phyloP scores from a whole-genome alignment of 306 rosid species.

The Medicago arabica region DNA sequence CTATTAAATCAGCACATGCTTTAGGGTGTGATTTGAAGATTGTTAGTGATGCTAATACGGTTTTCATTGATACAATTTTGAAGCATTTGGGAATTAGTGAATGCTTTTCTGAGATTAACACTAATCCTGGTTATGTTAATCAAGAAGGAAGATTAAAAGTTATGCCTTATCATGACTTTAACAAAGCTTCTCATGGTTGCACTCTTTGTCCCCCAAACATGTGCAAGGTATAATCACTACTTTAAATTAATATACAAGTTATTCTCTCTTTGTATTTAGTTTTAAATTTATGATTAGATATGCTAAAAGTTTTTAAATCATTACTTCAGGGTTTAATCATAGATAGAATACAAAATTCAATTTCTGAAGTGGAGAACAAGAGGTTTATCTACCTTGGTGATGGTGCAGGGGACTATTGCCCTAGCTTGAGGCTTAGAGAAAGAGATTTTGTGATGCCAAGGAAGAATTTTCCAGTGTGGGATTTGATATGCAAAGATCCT shows the following conservation, averaged over 20 bases:
- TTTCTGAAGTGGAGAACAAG: slow-evolving; percentile 36
- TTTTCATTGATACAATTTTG: slow-evolving; percentile 74
- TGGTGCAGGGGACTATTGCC: slow-evolving; percentile 70
- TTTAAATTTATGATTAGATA: background rate
- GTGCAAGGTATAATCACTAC: slow-evolving; percentile 69
- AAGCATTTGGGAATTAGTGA: slow-evolving; percentile 66
- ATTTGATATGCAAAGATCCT: slow-evolving; percentile 57
- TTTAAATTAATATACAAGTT: no score
- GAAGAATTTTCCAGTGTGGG: slow-evolving; percentile 66
- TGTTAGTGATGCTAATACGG: slow-evolving; percentile 76
- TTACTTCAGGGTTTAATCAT: slow-evolving; percentile 52
- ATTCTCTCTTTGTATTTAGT: no score
- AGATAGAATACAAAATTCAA: slow-evolving; percentile 51
- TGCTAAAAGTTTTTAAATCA: background rate
- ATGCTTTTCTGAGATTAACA: slow-evolving; percentile 72
- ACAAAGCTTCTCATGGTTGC: slow-evolving; percentile 64
- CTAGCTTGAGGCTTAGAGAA: slow-evolving; percentile 58
- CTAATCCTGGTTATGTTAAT: slow-evolving; percentile 69
- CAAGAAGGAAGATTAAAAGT: slow-evolving; percentile 67
- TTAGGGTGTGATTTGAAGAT: slow-evolving; percentile 72
- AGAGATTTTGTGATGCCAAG: slow-evolving; percentile 71
- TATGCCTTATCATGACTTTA: slow-evolving; percentile 62
- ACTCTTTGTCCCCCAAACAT: slow-evolving; percentile 74
- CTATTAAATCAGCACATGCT: slow-evolving; percentile 1
- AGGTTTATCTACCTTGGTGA: slow-evolving; percentile 68